These are phyloP conservation scores for Artemisia argyi DNA, from an alignment of 129 eudicot species.

Conservation along the genomic window DNA sequence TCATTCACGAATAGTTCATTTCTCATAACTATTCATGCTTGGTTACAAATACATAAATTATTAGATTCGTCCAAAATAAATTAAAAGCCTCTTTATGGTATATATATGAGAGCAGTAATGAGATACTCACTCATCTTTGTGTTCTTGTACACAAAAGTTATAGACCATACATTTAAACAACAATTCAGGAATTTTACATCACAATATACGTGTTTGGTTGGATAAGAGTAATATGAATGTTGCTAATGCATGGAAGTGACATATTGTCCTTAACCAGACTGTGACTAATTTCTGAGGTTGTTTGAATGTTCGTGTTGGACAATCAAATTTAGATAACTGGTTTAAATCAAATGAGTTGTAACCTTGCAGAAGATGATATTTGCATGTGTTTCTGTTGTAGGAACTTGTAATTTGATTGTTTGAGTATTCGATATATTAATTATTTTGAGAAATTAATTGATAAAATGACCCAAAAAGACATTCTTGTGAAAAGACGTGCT, in stretches of 20 bases:
- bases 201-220: neutral
- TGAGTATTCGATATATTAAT: neutral
- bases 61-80: neutral
- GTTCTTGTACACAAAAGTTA: neutral
- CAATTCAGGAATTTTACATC: slow-evolving; percentile 4
- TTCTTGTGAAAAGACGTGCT: neutral
- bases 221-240: neutral
- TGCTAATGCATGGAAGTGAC: neutral
- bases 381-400: no score
- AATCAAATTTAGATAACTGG: neutral
- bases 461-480: neutral
- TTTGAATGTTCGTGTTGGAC: neutral
- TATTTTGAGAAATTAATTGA: neutral
- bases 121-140: neutral
- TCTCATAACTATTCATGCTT: neutral
- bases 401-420: neutral
- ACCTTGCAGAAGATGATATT: no score
- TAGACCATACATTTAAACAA: neutral
- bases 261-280: no score
- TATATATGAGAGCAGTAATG: neutral
- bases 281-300: neutral
- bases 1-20: neutral
- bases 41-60: neutral
- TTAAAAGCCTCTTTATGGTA: neutral
- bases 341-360: neutral